phyloP scores from a whole-genome alignment of 2,329 filamentous ascomycete genomes.

The Paraphaeosphaeria sporulosa region DNA sequence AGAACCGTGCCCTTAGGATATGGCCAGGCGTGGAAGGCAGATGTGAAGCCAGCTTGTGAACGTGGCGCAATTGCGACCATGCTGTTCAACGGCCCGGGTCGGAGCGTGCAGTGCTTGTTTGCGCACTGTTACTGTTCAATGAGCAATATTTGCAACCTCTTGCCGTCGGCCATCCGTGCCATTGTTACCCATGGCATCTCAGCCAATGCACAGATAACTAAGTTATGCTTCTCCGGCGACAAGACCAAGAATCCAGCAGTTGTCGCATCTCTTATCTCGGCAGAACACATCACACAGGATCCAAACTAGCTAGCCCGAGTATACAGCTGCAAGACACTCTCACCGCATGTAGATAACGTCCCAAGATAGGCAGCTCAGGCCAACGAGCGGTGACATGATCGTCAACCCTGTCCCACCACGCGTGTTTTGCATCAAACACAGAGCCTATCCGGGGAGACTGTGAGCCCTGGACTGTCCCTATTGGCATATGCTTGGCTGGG shows the following conservation, averaged over 20 bases:
- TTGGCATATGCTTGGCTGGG: constrained; percentile 25
- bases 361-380: constrained; percentile 47
- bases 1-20: background rate
- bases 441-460: constrained; percentile 27
- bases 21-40: background rate
- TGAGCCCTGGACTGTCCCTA: constrained; percentile 30
- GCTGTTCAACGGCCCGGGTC: background rate
- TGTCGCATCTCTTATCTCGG: constrained; percentile 31
- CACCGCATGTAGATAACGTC: constrained; percentile 32
- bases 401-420: constrained; percentile 25
- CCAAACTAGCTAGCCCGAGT: constrained; percentile 24
- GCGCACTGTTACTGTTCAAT: background rate
- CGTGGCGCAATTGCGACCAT: background rate
- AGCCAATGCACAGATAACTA: constrained; percentile 12
- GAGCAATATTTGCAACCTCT: background rate
- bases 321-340: constrained; percentile 35
- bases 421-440: constrained; percentile 29
- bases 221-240: constrained; percentile 1
- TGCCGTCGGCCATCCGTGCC: constrained; percentile 26
- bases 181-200: constrained; percentile 19
- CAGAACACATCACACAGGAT: constrained; percentile 21
- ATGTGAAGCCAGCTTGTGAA: background rate
- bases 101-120: background rate
- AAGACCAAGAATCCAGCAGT: constrained; percentile 16
- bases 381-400: constrained; percentile 29